Evolutionary conservation across 345 rosid species (phyloP), one percentile per base, ranked within the genome.

Genomic region (Hypericum perforatum): DNA sequence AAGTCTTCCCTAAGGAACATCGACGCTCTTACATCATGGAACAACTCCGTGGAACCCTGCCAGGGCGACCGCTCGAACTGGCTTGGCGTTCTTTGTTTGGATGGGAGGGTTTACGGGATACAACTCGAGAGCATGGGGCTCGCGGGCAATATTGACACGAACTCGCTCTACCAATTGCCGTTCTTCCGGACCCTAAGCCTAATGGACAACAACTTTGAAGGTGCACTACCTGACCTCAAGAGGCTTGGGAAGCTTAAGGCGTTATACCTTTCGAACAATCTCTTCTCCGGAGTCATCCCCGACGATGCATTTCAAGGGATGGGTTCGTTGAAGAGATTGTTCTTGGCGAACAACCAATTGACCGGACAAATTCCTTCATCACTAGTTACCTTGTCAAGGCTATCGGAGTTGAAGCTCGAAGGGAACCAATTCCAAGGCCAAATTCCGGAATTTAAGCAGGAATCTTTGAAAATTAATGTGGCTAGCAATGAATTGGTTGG

Each of bases 401-500:
- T 86, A 38, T 9, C 56, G 12, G 82, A 80, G n/a, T 55, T 86
- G 62, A 82, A 74, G 75, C 71, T 82, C 7, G 85, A 82, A 48
- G 82, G 75, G 12, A 86, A 86, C 51, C 80, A 68, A 58, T 82
- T 86, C 48, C 38, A 49, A 37, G 95, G 89, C 10, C 49, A 11
- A 3, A 64, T 84, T 41, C 95, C 95, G 36, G 66, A 74, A 6
- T 83, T 86, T 50, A 53, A 56, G 5, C 76, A 70, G 16, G 53
- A 50, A 7, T 43, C 8, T 9, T 49, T 86, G 15, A 76, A 61
- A 70, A 42, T 67, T 10, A 67, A 74, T 74, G 42, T 86, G 0
- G 78, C 89, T 5, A 79, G 73, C 67, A 86, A 86, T 61, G 72
- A 76, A 51, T 75, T 86, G 55, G 86, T 67, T 43, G 95, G 95